Conservation (phyloP, 768 basidiomycete genomes). For the Botryobasidium botryosum region DNA sequence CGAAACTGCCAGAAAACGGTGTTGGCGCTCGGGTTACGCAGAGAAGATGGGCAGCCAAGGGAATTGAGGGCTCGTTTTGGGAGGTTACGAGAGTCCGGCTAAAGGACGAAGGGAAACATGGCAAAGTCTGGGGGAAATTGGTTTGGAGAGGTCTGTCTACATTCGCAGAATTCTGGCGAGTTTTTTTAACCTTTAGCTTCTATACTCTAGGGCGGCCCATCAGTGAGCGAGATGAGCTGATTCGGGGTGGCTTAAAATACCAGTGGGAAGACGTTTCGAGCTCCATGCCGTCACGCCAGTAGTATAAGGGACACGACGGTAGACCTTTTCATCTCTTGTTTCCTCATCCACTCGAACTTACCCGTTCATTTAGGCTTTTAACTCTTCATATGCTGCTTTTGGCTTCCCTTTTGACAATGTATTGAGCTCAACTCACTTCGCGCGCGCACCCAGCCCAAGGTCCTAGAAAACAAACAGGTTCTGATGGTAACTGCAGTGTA, state of each 20-base stretch:
- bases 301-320: too few species aligned
- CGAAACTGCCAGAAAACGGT: constrained; percentile 48
- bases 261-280: constrained; percentile 27
- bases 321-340: too few species aligned
- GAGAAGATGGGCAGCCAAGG: constrained; percentile 52
- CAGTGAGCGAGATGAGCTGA: constrained; percentile 42
- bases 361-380: too few species aligned
- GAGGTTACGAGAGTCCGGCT: constrained; percentile 50
- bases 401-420: too few species aligned
- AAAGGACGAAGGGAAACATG: constrained; percentile 57
- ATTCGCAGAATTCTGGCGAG: neutral
- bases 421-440: too few species aligned
- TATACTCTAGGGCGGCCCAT: constrained; percentile 36
- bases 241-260: constrained; percentile 59
- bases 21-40: constrained; percentile 56
- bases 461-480: too few species aligned
- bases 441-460: too few species aligned
- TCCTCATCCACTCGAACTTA: too few species aligned
- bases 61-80: constrained; percentile 57
- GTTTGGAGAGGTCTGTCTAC: constrained; percentile 54
- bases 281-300: too few species aligned
- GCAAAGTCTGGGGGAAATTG: constrained; percentile 68
- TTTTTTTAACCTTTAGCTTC: neutral
- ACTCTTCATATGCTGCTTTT: too few species aligned
- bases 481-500: too few species aligned